Conservation (phyloP, 1,284 basidiomycete genomes). For the Porogramme epimiltina region DNA sequence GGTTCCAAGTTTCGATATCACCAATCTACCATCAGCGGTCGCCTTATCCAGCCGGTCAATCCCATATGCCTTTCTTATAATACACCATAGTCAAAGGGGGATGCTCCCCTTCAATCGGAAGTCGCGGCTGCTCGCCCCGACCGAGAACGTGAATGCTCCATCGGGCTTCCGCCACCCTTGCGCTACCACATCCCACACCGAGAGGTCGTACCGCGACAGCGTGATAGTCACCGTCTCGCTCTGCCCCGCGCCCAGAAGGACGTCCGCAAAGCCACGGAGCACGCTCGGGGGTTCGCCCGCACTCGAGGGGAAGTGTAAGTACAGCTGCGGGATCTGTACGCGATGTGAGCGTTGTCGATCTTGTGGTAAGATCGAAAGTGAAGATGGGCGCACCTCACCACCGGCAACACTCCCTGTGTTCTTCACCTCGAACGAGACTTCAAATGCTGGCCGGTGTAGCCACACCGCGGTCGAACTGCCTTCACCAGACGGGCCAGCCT, state of each 20-base stretch:
- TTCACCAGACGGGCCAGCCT: conserved; percentile 32
- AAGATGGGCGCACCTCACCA: conserved; percentile 52
- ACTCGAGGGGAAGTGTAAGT: conserved; percentile 41
- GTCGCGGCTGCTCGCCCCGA: conserved; percentile 58
- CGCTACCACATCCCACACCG: conserved; percentile 46
- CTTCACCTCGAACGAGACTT: conserved; percentile 57
- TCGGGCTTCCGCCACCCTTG: conserved; percentile 53
- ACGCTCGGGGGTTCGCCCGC: conserved; percentile 45
- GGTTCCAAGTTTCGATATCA: too few relatives aligned
- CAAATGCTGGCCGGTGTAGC: conserved; percentile 65
- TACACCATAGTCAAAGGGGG: not conserved
- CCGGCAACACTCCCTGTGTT: conserved; percentile 61
- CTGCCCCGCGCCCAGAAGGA: conserved; percentile 40
- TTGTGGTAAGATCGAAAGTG: not conserved
- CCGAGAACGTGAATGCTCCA: conserved; percentile 44
- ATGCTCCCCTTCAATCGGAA: conserved; percentile 33
- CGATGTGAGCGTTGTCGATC: not conserved
- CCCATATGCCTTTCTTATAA: too few relatives aligned
- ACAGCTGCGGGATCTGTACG: conserved; percentile 45
- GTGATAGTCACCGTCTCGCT: conserved; percentile 37
- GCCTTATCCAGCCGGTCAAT: too few relatives aligned
- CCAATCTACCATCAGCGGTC: too few relatives aligned
- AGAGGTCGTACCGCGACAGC: conserved; percentile 45
- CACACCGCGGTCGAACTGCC: conserved; percentile 60
- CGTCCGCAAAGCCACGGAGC: conserved; percentile 47